phyloP scores from a whole-genome alignment of 176 grass and related monocot genomes.

The Musa schizocarpa region DNA sequence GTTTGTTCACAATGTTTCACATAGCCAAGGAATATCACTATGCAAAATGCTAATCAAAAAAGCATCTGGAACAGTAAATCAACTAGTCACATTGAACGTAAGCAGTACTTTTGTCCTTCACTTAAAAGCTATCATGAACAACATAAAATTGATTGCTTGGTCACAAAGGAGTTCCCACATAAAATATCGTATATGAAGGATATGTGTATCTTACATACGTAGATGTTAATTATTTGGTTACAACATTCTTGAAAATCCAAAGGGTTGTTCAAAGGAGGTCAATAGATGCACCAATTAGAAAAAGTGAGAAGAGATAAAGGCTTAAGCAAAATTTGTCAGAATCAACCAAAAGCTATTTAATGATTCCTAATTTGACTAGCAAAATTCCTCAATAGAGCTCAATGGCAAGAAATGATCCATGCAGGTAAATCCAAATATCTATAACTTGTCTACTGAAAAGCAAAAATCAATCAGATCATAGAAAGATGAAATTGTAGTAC shows the following conservation, averaged over 20 bases:
- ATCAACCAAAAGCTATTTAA: not conserved
- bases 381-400: not conserved
- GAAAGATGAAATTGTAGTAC: no score
- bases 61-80: not conserved
- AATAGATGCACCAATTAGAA: no score
- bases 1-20: not conserved
- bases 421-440: not conserved
- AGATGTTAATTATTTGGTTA: not conserved
- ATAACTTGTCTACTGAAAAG: no score
- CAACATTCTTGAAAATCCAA: no score
- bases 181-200: not conserved
- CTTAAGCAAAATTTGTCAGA: no score
- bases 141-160: not conserved
- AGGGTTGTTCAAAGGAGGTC: no score
- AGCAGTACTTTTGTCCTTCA: not conserved
- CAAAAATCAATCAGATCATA: no score
- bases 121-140: not conserved
- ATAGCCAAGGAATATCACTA: not conserved
- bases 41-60: not conserved
- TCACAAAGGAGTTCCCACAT: not conserved
- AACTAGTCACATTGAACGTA: not conserved
- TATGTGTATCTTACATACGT: not conserved
- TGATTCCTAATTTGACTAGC: not conserved
- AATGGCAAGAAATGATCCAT: not conserved
- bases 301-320: no score